These are phyloP conservation scores for Aspergillus novofumigatus DNA, from an alignment of 2,329 filamentous ascomycete species.

Conservation along the genomic window DNA sequence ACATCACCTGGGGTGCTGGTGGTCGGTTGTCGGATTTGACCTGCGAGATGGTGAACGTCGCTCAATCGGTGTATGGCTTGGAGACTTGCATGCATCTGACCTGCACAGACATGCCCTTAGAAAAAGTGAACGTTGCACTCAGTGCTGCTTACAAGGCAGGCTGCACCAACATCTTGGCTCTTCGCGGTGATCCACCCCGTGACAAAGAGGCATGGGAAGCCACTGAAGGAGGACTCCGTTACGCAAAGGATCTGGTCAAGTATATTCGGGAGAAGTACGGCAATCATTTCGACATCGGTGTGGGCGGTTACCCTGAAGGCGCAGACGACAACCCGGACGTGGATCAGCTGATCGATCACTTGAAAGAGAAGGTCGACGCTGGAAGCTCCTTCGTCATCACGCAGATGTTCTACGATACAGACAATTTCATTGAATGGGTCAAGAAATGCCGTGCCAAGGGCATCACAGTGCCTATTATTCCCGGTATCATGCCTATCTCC, in stretches of 20 bases:
- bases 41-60: constrained; percentile 94
- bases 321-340: constrained; percentile 89
- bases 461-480: constrained; percentile 77
- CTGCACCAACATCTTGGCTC: constrained; percentile 93
- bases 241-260: constrained; percentile 84
- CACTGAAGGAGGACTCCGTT: constrained; percentile 79
- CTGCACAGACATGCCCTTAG: constrained; percentile 94
- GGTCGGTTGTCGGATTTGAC: constrained; percentile 87
- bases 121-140: constrained; percentile 86
- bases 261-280: constrained; percentile 77
- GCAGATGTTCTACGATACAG: constrained; percentile 98
- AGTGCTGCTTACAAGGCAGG: constrained; percentile 86
- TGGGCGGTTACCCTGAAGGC: constrained; percentile 94
- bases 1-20: constrained; percentile 97
- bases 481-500: constrained; percentile 89
- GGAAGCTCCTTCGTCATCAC: constrained; percentile 93
- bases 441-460: constrained; percentile 78
- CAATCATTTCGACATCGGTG: constrained; percentile 93
- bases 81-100: constrained; percentile 99
- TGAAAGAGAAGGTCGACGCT: constrained; percentile 96
- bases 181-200: constrained; percentile 88
- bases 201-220: constrained; percentile 93
- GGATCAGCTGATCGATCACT: constrained; percentile 77
- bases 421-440: constrained; percentile 92
- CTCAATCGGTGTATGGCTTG: constrained; percentile 89